phyloP scores from a whole-genome alignment of 2,329 filamentous ascomycete genomes.

The Bipolaris bicolor region DNA sequence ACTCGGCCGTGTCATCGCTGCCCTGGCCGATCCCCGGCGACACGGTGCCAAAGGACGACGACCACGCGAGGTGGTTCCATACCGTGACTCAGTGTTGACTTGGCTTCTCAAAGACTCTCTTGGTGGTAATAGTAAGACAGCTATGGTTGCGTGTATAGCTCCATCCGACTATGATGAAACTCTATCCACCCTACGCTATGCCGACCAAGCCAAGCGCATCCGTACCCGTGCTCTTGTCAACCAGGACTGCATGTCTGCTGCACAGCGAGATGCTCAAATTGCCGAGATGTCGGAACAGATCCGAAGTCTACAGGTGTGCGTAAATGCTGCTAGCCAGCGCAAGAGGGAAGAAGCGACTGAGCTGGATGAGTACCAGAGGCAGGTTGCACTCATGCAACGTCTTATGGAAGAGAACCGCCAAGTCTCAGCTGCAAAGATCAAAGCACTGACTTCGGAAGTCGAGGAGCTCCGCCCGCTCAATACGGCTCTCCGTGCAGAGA shows the following conservation, averaged over 20 bases:
- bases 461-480: conserved; percentile 56
- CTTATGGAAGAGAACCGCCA: conserved; percentile 94
- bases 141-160: conserved; percentile 98
- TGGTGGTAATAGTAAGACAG: conserved; percentile 96
- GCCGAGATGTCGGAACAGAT: conserved; percentile 95
- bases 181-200: conserved; percentile 92
- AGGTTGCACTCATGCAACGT: conserved; percentile 87
- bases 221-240: conserved; percentile 94
- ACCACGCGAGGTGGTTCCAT: conserved; percentile 76
- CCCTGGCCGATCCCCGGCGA: conserved; percentile 73
- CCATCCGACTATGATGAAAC: conserved; percentile 98
- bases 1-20: conserved; percentile 92
- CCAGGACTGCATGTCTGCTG: conserved; percentile 89
- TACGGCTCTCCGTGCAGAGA: conserved; percentile 70
- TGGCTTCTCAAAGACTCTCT: conserved; percentile 95
- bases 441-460: conserved; percentile 67
- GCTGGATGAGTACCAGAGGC: conserved; percentile 91
- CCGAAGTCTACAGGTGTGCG: conserved; percentile 77
- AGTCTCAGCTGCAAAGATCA: conserved; percentile 92
- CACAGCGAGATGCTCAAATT: conserved; percentile 93
- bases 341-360: conserved; percentile 85
- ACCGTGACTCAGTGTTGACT: conserved; percentile 82
- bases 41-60: conserved; percentile 50
- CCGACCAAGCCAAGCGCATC: conserved; percentile 96
- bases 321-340: conserved; percentile 63